Evolutionary conservation across 164 flowering plant genomes (phyloP), one percentile per base, ranked within the genome.

Genomic region (Piper betle): DNA sequence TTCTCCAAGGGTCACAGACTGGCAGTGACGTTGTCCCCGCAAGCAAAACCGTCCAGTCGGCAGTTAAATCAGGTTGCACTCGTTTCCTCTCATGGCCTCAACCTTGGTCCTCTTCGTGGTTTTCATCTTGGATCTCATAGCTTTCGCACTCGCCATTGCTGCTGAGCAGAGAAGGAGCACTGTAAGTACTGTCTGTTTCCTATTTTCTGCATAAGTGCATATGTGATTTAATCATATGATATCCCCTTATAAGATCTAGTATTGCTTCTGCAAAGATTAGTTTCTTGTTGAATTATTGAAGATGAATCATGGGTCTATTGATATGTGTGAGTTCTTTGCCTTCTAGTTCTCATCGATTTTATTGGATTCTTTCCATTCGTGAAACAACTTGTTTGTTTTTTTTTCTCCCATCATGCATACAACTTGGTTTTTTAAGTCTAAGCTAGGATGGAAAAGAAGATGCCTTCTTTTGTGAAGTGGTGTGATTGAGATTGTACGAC

Each of bases 101-200:
- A 42, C 6, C 9, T 42, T 42, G 46, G 11, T 42, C 46, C 46
- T 42, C 46, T 6, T 10, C 46, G 9, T 42, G 9, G 16, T 78
- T 15, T 42, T 42, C 46, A 42, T 42, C 46, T 42, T 42, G 46
- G 46, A 42, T 10, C 46, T 42, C 46, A 42, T 42, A 59, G 93
- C 96, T 75, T 88, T 88, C 69, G 87, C 64, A 0, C 89, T 88
- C 38, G 91, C 93, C n/a, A 77, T 87, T 57, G 90, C 83, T 8
- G 92, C 95, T 64, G 95, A 90, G 77, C 95, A 80, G 66, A 77
- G 95, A 57, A 78, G 92, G 68, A 90, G 86, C 76, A 79, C 80
- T 58, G 97, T 87, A 16, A 73, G 83, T 68, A 16, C 11, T 39
- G 52, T 57, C 5, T n/a, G 4, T 33, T 18, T 52, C 5, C 37